Conservation (phyloP, 805 yeast species). For the Candida stauntonica region DNA sequence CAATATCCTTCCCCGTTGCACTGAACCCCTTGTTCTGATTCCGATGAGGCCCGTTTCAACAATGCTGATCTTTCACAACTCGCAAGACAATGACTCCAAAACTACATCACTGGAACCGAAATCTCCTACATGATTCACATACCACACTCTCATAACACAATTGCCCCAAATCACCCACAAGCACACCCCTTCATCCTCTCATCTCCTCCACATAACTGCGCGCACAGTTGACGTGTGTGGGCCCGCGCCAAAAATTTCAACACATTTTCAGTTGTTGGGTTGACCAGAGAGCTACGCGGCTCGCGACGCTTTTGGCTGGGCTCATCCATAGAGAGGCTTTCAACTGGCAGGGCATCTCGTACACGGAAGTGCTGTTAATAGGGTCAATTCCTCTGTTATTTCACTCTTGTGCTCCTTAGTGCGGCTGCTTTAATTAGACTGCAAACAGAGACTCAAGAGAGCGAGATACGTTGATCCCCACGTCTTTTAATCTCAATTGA, state of each 20-base stretch:
- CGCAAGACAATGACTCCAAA: not conserved
- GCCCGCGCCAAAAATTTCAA: conserved; percentile 14
- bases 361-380: too few relatives aligned
- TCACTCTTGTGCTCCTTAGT: too few relatives aligned
- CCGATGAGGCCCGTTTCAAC: too few relatives aligned
- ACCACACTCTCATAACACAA: not conserved
- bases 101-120: not conserved
- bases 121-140: not conserved
- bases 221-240: conserved; percentile 12
- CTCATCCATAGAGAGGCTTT: too few relatives aligned
- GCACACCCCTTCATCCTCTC: not conserved
- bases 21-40: not conserved
- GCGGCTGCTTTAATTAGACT: too few relatives aligned
- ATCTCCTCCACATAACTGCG: not conserved
- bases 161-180: not conserved
- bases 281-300: not conserved
- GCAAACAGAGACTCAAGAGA: too few relatives aligned
- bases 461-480: too few relatives aligned
- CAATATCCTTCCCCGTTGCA: not conserved
- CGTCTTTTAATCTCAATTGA: too few relatives aligned
- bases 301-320: not conserved
- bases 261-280: conserved; percentile 15
- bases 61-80: too few relatives aligned
- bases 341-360: too few relatives aligned
- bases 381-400: too few relatives aligned